phyloP scores from a whole-genome alignment of 2,329 filamentous ascomycete genomes.

The Penicillium sp. region DNA sequence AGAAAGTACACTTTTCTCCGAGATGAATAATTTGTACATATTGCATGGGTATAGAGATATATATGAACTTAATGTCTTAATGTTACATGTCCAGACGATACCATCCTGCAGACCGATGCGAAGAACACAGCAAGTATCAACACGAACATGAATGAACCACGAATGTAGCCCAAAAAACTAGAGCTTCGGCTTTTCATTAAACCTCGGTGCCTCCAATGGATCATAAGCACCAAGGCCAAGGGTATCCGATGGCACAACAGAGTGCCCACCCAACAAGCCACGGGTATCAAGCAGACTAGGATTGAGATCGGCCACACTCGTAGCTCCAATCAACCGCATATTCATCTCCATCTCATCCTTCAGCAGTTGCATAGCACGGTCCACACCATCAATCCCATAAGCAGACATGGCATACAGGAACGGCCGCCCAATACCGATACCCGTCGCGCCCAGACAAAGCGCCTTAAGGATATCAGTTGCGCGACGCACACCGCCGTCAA shows the following conservation, averaged over 20 bases:
- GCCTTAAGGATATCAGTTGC: conserved; percentile 96
- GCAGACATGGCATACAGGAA: conserved; percentile 96
- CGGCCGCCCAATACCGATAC: conserved; percentile 89
- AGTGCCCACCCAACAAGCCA: conserved; percentile 61
- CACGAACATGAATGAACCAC: background rate
- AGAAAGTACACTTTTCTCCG: background rate
- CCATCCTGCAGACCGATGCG: background rate
- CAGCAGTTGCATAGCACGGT: conserved; percentile 85
- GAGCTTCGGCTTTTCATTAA: conserved; percentile 49
- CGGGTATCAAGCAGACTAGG: conserved; percentile 76
- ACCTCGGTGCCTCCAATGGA: conserved; percentile 48
- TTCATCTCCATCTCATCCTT: conserved; percentile 99
- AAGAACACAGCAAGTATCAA: background rate
- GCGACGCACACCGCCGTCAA: conserved; percentile 86
- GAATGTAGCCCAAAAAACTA: conserved; percentile 16
- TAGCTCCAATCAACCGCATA: conserved; percentile 87
- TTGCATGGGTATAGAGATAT: conserved; percentile 14
- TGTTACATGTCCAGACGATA: background rate
- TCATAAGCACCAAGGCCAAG: conserved; percentile 58
- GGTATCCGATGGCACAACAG: conserved; percentile 60
- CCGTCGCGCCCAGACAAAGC: conserved; percentile 83
- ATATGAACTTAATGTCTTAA: background rate
- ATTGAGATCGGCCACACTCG: conserved; percentile 71
- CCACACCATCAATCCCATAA: conserved; percentile 83
- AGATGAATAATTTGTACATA: background rate